Percentiles rank a stretch among this genome's conserved stretches.
Evolutionary conservation across 2,329 filamentous ascomycete species (phyloP).

Genomic region (Aspergillus nomiae): DNA sequence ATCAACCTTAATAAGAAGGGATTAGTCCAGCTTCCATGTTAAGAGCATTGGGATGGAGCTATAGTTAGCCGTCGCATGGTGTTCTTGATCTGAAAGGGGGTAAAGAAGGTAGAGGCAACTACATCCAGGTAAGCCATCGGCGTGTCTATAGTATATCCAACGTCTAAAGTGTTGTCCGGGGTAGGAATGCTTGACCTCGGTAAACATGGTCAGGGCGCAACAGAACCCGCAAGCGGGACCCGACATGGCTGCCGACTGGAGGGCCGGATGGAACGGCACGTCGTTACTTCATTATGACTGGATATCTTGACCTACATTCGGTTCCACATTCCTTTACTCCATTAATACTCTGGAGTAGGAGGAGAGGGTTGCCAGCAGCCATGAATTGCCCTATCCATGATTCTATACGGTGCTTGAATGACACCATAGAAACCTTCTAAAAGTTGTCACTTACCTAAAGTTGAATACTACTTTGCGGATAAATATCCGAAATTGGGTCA

Average conservation of each 20-base stretch:
- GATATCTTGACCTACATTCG: neutral
- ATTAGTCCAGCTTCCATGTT: no score
- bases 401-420: neutral
- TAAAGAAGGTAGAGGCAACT: no score
- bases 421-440: neutral
- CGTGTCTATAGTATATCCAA: no score
- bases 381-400: neutral
- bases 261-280: conserved; percentile 12
- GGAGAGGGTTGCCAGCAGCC: neutral
- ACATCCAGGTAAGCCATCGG: no score
- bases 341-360: no score
- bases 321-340: neutral
- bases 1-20: no score
- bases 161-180: neutral
- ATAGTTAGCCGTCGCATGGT: no score
- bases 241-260: neutral
- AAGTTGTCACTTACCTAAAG: neutral
- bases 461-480: neutral
- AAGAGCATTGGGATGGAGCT: no score
- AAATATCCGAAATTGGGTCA: neutral
- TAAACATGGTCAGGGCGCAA: neutral
- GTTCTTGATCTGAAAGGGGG: no score
- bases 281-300: neutral
- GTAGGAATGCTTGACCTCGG: conserved; percentile 11
- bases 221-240: neutral